Base-by-base conservation (phyloP, 768 basidiomycete species). In the Lactarius trivialis region DNA sequence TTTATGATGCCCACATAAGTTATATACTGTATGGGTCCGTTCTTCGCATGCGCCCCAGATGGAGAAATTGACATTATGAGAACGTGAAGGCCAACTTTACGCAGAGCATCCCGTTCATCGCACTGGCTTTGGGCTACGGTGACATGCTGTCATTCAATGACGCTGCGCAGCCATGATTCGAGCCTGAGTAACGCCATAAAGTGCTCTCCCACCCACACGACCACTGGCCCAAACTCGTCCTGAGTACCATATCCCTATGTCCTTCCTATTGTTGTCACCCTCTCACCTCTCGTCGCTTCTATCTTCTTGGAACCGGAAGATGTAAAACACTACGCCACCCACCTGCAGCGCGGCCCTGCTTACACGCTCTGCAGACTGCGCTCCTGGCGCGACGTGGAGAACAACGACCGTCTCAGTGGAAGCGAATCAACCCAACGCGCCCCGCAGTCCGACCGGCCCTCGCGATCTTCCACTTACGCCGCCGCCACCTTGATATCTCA, bases 191-290 rank as follows among this genome's bases (percentile, higher is more conserved):
- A 12, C 11, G 21, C 43, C 33, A 68, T 76, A 4, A 75, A 75
- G 2, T 68, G 51, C 66, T 77, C 11, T 70, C 74, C 15, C 74
- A 70, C 33, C 74, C 75, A 7, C 70, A 70, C 32, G 73, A 74
- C 52, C 65, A 67, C 24, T 74, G 73, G 69, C 73, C 73, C 5
- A 37, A 53, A 50, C 21, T 56, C 57, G n/a, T 74, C 75, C 58
- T 75, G 73, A 71, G 60, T 65, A 32, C 49, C 68, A 28, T 71
- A 75, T 65, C 76, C 76, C 19, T 76, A 75, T 65, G 73, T 77
- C 68, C 70, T 76, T 24, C 75, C 76, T 28, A 75, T 75, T 60
- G 66, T 68, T 21, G 69, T 67, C 4, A 65, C 73, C 4, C n/a
- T 71, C 17, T 65, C 66, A 9, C 71, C 73, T 45, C 30, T 72